These are phyloP conservation scores for Leccinum fallax DNA, from an alignment of 1,284 basidiomycete genomes.

Conservation along the genomic window DNA sequence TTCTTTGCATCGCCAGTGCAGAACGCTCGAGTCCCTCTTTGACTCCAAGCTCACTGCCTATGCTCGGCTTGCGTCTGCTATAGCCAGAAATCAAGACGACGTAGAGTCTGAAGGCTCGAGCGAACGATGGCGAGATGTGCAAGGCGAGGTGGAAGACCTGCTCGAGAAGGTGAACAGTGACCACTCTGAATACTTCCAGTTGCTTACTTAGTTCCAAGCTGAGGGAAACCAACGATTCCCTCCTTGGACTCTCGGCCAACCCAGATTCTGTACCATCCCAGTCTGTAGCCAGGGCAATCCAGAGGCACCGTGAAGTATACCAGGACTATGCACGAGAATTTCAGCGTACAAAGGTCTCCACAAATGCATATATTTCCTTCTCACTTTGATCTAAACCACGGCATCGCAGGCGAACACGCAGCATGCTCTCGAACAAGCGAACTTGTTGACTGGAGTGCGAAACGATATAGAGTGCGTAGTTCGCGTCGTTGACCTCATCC, in stretches of 20 bases:
- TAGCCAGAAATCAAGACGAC: constrained; percentile 66
- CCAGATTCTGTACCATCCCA: constrained; percentile 72
- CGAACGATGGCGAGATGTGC: constrained; percentile 78
- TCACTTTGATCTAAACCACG: constrained; percentile 3
- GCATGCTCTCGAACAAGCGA: constrained; percentile 82
- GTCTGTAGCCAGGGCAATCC: constrained; percentile 86
- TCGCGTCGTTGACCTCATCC: not conserved
- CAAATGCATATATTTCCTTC: not conserved
- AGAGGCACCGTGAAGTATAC: constrained; percentile 88
- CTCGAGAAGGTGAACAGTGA: constrained; percentile 75
- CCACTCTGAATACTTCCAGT: not conserved
- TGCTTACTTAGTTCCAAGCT: constrained; percentile 54
- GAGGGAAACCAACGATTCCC: constrained; percentile 79
- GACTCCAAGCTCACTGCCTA: constrained; percentile 91
- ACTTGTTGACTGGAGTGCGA: constrained; percentile 87
- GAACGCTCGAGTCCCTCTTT: constrained; percentile 89
- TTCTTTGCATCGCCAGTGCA: constrained; percentile 81
- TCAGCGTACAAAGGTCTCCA: constrained; percentile 73
- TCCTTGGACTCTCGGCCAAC: constrained; percentile 68
- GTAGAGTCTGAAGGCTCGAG: constrained; percentile 69
- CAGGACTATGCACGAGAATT: constrained; percentile 88
- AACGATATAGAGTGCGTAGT: constrained; percentile 89
- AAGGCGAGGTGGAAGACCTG: constrained; percentile 85
- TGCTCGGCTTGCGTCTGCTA: constrained; percentile 78
- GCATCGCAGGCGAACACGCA: constrained; percentile 73